Evolutionary conservation across 495 filamentous ascomycete species (phyloP), one percentile per base, ranked within the genome.

Genomic region (Pyrenula massariospora): DNA sequence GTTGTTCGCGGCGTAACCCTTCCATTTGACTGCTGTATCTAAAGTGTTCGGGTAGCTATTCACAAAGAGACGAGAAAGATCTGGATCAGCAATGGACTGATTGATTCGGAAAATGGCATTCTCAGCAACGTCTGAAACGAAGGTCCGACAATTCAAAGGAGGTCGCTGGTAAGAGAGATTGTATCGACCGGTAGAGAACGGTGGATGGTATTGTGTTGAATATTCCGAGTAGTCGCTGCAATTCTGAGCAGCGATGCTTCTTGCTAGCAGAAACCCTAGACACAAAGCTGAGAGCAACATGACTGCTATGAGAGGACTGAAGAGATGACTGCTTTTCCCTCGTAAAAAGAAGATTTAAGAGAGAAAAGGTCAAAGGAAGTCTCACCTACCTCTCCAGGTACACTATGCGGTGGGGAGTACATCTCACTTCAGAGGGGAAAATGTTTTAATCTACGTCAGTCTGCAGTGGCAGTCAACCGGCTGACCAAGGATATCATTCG

Each of bases 41-140:
- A 88, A 68, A 1, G 83, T 84, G 66, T 85, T 86, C 0, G 84
- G 83, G 58, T 77, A 87, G 2, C 75, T 66, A 60, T 88, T 87
- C 57, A 78, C 63, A 63, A 86, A 88, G 20, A 88, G 71, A 3
- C 81, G 79, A 64, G 71, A 77, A 10, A 86, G 73, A 66, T 88
- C 84, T 2, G 84, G 83, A 63, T 87, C 82, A 22, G 69, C 66
- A 58, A 86, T 83, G 50, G 69, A 59, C 8, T 58, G 54, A 21
- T 74, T 57, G 66, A 82, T 71, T 22, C 74, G 69, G 50, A 63
- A 56, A 54, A 86, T 73, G 10, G 72, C 65, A 48, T 70, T 63
- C 58, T 87, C 83, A n/a, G 86, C 73, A 20, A 65, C 67, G 2
- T 71, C 66, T 3, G 74, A 75, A 57, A 72, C 77, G 71, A 82